Conservation (phyloP, 495 filamentous ascomycete species). For the Ascodesmis nigricans region DNA sequence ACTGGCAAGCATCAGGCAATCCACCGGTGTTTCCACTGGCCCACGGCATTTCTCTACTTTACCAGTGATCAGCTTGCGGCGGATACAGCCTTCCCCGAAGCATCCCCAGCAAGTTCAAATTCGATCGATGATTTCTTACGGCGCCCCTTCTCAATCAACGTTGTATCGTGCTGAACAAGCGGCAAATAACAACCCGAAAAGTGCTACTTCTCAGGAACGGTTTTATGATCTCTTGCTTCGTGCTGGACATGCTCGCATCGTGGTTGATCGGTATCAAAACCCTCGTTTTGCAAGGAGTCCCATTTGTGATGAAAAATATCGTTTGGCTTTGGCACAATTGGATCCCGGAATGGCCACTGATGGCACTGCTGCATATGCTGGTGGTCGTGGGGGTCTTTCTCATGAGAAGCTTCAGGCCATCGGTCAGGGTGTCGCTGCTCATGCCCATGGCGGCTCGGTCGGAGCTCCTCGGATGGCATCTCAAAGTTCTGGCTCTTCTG, state of each 20-base stretch:
- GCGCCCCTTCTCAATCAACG: slow-evolving; percentile 34
- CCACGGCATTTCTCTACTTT: slow-evolving; percentile 10
- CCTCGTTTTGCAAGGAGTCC: slow-evolving; percentile 62
- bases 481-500: slow-evolving; percentile 21
- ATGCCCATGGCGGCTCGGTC: slow-evolving; percentile 42
- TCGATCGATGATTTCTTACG: slow-evolving; percentile 28
- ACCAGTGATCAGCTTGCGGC: slow-evolving; percentile 5
- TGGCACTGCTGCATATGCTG: slow-evolving; percentile 24
- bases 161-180: slow-evolving; percentile 59
- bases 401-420: slow-evolving; percentile 54
- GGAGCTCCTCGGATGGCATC: slow-evolving; percentile 24
- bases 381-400: slow-evolving; percentile 7
- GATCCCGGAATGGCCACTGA: slow-evolving; percentile 21
- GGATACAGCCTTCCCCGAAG: slow-evolving; percentile 14
- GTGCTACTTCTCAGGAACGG: slow-evolving; percentile 64
- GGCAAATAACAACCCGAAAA: slow-evolving; percentile 76
- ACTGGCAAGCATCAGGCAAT: no score
- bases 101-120: slow-evolving; percentile 11
- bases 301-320: slow-evolving; percentile 49
- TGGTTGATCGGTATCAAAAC: slow-evolving; percentile 70
- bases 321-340: slow-evolving; percentile 46
- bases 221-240: slow-evolving; percentile 83
- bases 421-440: slow-evolving; percentile 68
- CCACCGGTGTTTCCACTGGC: no score
- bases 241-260: slow-evolving; percentile 77